These are phyloP conservation scores for Anthostomella pinea DNA, from an alignment of 2,329 filamentous ascomycete species.

Conservation along the genomic window DNA sequence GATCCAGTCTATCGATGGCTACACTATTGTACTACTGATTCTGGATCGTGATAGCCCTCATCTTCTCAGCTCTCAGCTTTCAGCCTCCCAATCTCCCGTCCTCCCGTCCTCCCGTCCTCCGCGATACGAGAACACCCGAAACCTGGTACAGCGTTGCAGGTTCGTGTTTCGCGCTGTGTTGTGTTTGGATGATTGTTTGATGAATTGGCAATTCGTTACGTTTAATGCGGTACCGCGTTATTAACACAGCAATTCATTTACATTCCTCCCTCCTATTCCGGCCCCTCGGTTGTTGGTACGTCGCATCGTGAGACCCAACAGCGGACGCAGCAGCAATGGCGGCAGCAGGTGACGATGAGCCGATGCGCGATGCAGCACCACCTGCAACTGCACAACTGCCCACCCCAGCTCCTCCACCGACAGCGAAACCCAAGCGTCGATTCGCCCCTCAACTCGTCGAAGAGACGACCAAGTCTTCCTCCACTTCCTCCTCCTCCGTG, in stretches of 20 bases:
- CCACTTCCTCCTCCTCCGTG: too few relatives aligned
- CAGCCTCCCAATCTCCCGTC: background rate
- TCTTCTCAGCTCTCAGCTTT: too few relatives aligned
- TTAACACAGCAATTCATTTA: background rate
- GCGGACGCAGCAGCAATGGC: conserved; percentile 17
- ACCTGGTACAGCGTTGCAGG: too few relatives aligned
- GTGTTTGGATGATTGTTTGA: too few relatives aligned
- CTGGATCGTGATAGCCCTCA: background rate
- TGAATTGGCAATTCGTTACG: too few relatives aligned
- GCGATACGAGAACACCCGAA: too few relatives aligned
- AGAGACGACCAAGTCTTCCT: conserved; percentile 29
- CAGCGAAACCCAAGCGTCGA: conserved; percentile 29
- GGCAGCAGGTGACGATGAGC: conserved; percentile 24
- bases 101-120: too few relatives aligned
- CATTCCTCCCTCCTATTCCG: background rate
- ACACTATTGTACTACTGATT: background rate
- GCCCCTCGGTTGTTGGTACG: background rate
- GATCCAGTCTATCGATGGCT: background rate
- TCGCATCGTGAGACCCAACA: background rate
- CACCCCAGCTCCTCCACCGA: conserved; percentile 15
- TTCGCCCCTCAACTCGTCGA: conserved; percentile 35
- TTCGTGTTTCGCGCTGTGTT: background rate
- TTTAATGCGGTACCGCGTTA: too few relatives aligned
- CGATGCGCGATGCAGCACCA: conserved; percentile 24
- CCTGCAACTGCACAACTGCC: conserved; percentile 5